A percentile compares a stretch with the other conserved stretches of the same genome.
phyloP scores from a whole-genome alignment of 176 grass and related monocot genomes.

The Rhipidocladum racemiflorum region DNA sequence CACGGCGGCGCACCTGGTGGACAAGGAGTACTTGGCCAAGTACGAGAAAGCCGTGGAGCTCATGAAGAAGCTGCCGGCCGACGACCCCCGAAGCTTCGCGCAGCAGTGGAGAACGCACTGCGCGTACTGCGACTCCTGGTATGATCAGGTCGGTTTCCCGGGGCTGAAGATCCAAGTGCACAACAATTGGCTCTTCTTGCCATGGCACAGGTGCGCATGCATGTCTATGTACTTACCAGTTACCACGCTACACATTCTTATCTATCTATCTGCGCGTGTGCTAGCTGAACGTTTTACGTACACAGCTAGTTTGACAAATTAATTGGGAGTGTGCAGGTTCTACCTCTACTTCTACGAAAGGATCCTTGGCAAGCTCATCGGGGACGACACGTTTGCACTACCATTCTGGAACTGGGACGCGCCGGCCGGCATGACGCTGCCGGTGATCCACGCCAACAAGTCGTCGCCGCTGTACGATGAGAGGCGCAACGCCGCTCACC shows the following conservation, averaged over 20 bases:
- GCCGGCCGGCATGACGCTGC: slow-evolving; percentile 57
- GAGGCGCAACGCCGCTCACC: slow-evolving; percentile 43
- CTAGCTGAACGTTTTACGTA: neutral
- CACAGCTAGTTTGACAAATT: too few relatives aligned
- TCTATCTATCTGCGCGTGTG: too few relatives aligned
- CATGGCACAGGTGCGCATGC: slow-evolving; percentile 52
- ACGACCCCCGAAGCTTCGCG: slow-evolving; percentile 76
- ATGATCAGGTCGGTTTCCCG: slow-evolving; percentile 58
- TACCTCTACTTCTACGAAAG: slow-evolving; percentile 72
- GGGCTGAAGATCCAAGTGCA: slow-evolving; percentile 49
- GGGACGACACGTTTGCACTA: slow-evolving; percentile 65
- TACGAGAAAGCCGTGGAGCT: slow-evolving; percentile 54
- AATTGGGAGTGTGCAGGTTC: neutral
- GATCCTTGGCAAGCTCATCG: slow-evolving; percentile 73
- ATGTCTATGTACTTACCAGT: too few relatives aligned
- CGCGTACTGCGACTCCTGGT: slow-evolving; percentile 54
- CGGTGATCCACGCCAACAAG: slow-evolving; percentile 40
- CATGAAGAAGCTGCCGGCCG: slow-evolving; percentile 63
- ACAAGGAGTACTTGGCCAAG: slow-evolving; percentile 48
- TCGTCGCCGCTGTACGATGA: slow-evolving; percentile 51
- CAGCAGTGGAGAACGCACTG: slow-evolving; percentile 67
- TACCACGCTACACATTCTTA: too few relatives aligned
- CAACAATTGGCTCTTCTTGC: slow-evolving; percentile 77
- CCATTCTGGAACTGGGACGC: slow-evolving; percentile 95
- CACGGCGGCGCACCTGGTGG: slow-evolving; percentile 55